Conservation (phyloP, 345 rosid genomes). For the Toxicodendron radicans region DNA sequence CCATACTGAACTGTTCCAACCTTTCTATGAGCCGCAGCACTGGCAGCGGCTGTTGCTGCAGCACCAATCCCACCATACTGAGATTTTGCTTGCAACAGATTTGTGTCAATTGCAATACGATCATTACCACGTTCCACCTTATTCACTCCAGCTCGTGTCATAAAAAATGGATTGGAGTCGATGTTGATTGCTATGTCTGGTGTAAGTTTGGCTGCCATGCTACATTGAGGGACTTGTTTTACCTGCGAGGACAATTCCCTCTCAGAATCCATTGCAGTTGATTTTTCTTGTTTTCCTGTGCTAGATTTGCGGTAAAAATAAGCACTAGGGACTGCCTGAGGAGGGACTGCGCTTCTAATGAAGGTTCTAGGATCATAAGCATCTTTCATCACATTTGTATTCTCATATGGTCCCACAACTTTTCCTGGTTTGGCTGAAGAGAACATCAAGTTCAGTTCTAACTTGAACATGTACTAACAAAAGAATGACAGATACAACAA, state of each 20-base stretch:
- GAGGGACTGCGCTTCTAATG: conserved; percentile 48
- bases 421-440: conserved; percentile 68
- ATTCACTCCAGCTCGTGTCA: conserved; percentile 60
- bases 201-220: conserved; percentile 50
- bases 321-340: conserved; percentile 49
- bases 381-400: conserved; percentile 48
- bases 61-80: conserved; percentile 61
- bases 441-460: conserved; percentile 20
- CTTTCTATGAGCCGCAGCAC: conserved; percentile 57
- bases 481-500: not conserved
- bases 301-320: conserved; percentile 38
- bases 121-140: conserved; percentile 57
- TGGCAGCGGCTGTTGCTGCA: conserved; percentile 42
- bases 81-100: conserved; percentile 57
- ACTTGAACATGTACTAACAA: not conserved
- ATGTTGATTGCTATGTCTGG: conserved; percentile 80
- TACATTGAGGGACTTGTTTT: conserved; percentile 56
- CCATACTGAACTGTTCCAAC: conserved; percentile 76
- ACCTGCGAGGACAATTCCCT: conserved; percentile 44
- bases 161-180: conserved; percentile 72
- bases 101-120: conserved; percentile 55
- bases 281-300: conserved; percentile 59
- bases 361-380: conserved; percentile 66
- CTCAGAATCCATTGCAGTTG: conserved; percentile 43
- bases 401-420: conserved; percentile 63